Evolutionary conservation across 495 filamentous ascomycete species (phyloP), one percentile per base, ranked within the genome.

Genomic region (Hypomontagnella monticulosa): DNA sequence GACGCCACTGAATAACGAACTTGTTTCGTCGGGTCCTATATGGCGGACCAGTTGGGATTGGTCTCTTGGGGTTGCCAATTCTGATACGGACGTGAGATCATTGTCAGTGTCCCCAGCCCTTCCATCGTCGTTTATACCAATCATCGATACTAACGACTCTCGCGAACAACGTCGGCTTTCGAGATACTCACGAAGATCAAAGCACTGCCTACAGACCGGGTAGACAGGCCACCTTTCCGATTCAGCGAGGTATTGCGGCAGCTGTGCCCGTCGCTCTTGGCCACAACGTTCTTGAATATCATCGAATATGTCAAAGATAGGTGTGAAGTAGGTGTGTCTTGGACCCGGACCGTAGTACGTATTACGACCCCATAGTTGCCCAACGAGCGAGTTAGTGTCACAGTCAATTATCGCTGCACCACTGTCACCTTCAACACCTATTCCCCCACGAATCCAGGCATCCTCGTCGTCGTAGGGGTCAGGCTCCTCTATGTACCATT

Each of bases 341-440:
- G 73, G 68, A 1, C 71, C 75, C 0, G 63, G 61, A 8, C 73
- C 75, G 37, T 64, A 73, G 50, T 76, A 71, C 16, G 54, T 66
- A 52, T 71, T 75, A 11, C 75, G 54, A 0, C 75, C 73, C 75
- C 73, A 77, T 14, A 77, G 71, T 44, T 75, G 73, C 16, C 75
- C 75, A 38, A 75, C 51, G n/a, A 77, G 53, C 4, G 53, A 44
- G 52, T 77, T 70, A 4, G 27, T 70, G 9, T 71, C 71, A 7
- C 57, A 65, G 20, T 77, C 73, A 9, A 77, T 40, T 36, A 77
- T 74, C 20, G 67, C 69, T 12, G 69, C 75, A 18, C 75, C 75
- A 23, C 71, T 74, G 36, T 77, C 75, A 12, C 75, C 75, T 49
- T 75, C 73, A 15, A 77, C 69, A 14, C 75, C 75, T 30, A 77